Evolutionary conservation across 176 grass and related monocot genomes (phyloP).

Genomic region (Pontederia paniculata): DNA sequence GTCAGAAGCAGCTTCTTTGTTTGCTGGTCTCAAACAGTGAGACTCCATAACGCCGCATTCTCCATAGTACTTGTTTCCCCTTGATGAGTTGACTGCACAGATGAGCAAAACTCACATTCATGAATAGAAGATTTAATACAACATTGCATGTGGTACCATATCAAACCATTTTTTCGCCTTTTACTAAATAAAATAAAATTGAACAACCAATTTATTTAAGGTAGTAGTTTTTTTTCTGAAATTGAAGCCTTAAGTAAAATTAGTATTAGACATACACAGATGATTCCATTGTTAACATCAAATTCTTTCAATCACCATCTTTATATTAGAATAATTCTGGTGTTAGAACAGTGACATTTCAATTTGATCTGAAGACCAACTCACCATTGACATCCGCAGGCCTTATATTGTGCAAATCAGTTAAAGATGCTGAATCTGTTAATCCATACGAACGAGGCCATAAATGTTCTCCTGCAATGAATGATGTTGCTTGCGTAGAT

Average conservation of each 20-base stretch:
- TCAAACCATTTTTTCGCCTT: too few relatives aligned
- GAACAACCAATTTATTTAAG: too few relatives aligned
- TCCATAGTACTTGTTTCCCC: slow-evolving; percentile 73
- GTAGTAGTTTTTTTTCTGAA: too few relatives aligned
- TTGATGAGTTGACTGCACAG: slow-evolving; percentile 60
- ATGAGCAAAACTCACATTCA: not conserved
- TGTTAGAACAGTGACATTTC: not conserved
- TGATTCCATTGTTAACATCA: too few relatives aligned
- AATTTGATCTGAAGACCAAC: slow-evolving; percentile 11
- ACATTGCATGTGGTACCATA: too few relatives aligned
- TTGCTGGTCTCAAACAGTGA: slow-evolving; percentile 44
- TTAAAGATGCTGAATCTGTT: slow-evolving; percentile 29
- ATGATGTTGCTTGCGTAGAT: not conserved
- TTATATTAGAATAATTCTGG: not conserved
- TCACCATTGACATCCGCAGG: slow-evolving; percentile 60
- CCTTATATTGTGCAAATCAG: slow-evolving; percentile 61
- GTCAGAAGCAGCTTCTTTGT: slow-evolving; percentile 47
- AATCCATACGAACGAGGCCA: slow-evolving; percentile 67
- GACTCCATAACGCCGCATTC: slow-evolving; percentile 16
- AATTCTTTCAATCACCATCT: too few relatives aligned
- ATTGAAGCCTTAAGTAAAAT: too few relatives aligned
- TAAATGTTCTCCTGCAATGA: slow-evolving; percentile 57
- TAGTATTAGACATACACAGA: too few relatives aligned
- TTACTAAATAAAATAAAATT: too few relatives aligned
- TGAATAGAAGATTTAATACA: too few relatives aligned